phyloP scores from a whole-genome alignment of 2,329 filamentous ascomycete genomes.

The Xylariaceae sp. region DNA sequence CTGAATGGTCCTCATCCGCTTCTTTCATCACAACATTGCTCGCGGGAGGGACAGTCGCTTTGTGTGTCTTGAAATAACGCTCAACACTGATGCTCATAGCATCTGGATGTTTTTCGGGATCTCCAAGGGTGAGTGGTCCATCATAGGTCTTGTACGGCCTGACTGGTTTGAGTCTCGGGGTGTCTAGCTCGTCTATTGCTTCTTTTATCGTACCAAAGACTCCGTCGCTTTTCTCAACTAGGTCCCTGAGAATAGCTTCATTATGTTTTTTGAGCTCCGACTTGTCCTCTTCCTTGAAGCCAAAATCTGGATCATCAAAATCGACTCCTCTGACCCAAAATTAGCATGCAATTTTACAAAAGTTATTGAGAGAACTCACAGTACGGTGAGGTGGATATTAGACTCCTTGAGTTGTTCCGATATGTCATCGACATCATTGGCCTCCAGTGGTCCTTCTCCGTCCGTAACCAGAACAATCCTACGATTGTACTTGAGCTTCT shows the following conservation, averaged over 20 bases:
- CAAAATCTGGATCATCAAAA: conserved; percentile 87
- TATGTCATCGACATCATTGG: conserved; percentile 68
- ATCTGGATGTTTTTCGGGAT: conserved; percentile 68
- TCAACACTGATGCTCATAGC: conserved; percentile 84
- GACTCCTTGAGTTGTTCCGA: conserved; percentile 70
- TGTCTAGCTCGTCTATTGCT: conserved; percentile 76
- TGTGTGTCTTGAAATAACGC: conserved; percentile 82
- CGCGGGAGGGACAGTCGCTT: conserved; percentile 70
- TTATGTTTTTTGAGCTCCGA: conserved; percentile 69
- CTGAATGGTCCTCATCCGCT: conserved; percentile 42
- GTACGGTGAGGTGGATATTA: conserved; percentile 72
- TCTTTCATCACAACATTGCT: conserved; percentile 67
- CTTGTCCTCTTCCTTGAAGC: conserved; percentile 91
- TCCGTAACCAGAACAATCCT: conserved; percentile 85
- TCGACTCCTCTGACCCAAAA: conserved; percentile 68
- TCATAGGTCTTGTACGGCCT: conserved; percentile 77
- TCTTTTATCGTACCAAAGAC: conserved; percentile 81
- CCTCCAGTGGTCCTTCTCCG: conserved; percentile 69
- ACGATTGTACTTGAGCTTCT: conserved; percentile 76
- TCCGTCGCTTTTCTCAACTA: conserved; percentile 69
- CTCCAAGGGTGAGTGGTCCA: conserved; percentile 75
- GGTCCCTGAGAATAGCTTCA: conserved; percentile 62
- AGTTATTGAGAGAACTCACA: conserved; percentile 55
- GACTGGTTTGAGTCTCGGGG: conserved; percentile 72
- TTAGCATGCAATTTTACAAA: conserved; percentile 13